Percentiles rank a stretch among this genome's conserved stretches.
Evolutionary conservation across 140 eudicot species (phyloP).

Genomic region (Oenanthe javanica): DNA sequence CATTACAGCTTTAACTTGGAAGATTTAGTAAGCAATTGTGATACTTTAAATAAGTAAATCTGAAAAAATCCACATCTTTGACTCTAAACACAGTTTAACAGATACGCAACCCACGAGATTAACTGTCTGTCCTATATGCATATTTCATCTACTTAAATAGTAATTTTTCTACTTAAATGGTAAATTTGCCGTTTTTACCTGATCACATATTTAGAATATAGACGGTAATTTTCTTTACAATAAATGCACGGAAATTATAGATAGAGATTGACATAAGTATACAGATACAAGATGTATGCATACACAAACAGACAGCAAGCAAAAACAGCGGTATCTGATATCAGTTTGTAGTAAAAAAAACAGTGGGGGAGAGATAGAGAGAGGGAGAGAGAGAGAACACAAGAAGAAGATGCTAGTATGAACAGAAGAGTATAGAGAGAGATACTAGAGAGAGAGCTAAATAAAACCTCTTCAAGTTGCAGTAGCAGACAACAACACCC

Average conservation of each 20-base stretch:
- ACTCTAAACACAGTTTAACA: background rate
- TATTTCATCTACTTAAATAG: background rate
- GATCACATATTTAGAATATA: background rate
- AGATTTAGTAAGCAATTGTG: too few species aligned
- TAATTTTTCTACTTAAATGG: background rate
- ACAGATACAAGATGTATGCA: background rate
- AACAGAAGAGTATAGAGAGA: background rate
- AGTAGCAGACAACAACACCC: slow-evolving; percentile 16
- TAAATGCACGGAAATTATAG: background rate
- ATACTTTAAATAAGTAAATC: too few species aligned
- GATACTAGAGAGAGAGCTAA: slow-evolving; percentile 3
- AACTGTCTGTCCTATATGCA: background rate
- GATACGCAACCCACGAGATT: background rate
- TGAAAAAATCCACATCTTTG: background rate
- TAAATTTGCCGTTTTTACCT: background rate
- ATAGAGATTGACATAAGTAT: background rate
- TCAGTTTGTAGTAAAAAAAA: background rate
- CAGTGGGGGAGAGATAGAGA: background rate
- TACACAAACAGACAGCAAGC: background rate
- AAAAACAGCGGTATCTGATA: background rate
- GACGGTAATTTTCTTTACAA: background rate
- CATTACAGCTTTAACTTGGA: too few species aligned
- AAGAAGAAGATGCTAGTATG: background rate
- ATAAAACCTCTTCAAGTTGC: slow-evolving; percentile 19
- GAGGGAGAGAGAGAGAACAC: background rate